Evolutionary conservation across 345 rosid species (phyloP), one percentile per base, ranked within the genome.

Genomic region (Durio zibethinus): DNA sequence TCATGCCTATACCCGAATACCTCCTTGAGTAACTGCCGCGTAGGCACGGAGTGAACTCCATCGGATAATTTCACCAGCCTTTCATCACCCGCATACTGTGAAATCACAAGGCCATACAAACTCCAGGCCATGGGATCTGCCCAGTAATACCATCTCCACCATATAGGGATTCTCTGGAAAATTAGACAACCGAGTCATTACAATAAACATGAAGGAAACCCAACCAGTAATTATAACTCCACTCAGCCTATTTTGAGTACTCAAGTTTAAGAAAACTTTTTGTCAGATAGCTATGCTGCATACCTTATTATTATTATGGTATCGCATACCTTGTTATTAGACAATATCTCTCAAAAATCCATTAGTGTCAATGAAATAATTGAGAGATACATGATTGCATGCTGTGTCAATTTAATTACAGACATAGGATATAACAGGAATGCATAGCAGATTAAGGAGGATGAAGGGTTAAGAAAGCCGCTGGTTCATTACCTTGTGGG

Each of bases 101-200:
- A 96, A 16, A 89, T 86, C 78, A 91, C 56, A 35, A 96, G 92
- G 61, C 99, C 98, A 68, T 96, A 93, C 20, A 93, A 79, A 74
- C 92, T 90, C 98, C 99, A 96, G 0, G 99, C 98, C 16, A 96
- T 78, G 0, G 98, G 99, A 80, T 96, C 93, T 72, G 97, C 99
- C 99, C 98, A 96, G 80, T 93, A 96, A 78, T 96, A 96, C 99
- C 99, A 96, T 83, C 99, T 91, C 99, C 98, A 92, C 95, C 94
- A 96, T 52, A 90, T 67, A 0, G 99, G 98, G 43, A 96, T 93
- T 85, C 99, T 93, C 98, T 93, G 98, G 2, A 35, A 21, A 75
- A 50, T 16, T 6, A 27, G 47, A 42, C 33, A 52, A 40, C 43
- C 45, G 33, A 31, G 43, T 65, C 20, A 60, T 29, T 43, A 43